Evolutionary conservation across 257 asterid genomes (phyloP), one percentile per base, ranked within the genome.

Genomic region (Parsonsia alboflavescens): DNA sequence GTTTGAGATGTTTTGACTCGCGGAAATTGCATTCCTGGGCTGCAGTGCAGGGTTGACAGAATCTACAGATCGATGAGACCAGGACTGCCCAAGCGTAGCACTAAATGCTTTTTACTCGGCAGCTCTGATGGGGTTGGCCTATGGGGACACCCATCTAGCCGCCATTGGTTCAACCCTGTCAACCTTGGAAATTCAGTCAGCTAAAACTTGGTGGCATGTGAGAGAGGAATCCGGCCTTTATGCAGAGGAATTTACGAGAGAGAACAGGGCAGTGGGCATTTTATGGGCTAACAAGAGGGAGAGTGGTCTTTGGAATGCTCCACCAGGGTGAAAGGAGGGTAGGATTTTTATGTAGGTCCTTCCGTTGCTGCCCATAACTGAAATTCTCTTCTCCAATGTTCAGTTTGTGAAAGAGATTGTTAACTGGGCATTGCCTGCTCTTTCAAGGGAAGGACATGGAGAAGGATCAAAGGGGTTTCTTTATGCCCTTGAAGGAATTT

Each of bases 21-120:
- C 90, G 93, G 93, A 88, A 87, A 73, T 72, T 92, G 75, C 97
- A 92, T 84, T 90, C 97, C 59, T 90, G 96, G 97, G 96, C 96
- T 10, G 95, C 95, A 7, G 97, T 10, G 95, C 95, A 7, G 97
- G 97, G 71, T 73, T 90, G 50, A 91, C 93, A 0, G 97, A 90
- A 68, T 92, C 87, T 78, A 87, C 89, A 16, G 97, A 92, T 44
- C 96, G 96, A 6, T 87, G 96, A 13, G 85, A 90, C 76, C 97
- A 92, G 52, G 93, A 88, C 77, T 90, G 93, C 86, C 87, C 96
- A 2, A 90, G 97, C 6, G 96, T 90, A 86, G 97, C 96, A 1
- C 83, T 90, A 64, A 92, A 92, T 77, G 95, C 92, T 9, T 90
- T 90, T 78, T 90, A 92, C 54, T 88, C 97, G 16, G 91, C 96